Base-by-base conservation (phyloP, 345 rosid species). In the Psidium guajava region DNA sequence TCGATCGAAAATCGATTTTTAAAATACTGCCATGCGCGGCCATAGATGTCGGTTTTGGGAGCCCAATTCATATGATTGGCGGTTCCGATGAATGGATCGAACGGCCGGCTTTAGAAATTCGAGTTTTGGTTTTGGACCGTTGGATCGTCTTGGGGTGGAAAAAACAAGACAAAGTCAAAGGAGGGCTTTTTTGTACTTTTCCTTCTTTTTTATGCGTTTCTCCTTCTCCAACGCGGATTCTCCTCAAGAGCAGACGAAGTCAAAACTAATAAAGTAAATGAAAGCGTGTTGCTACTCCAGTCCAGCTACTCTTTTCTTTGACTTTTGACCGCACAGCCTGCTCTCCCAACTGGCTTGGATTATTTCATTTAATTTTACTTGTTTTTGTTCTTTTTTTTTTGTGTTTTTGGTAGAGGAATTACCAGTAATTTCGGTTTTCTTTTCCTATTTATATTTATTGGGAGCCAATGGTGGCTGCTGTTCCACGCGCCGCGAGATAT, bases 161-260 rank as follows among this genome's bases (percentile, higher is more conserved):
- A 4, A 4, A 15, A 61, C 13, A 4, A 11, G 15, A 8, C 7
- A 61, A 61, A 42, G 28, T 42, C n/a, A n/a, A 8, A 61, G 7
- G 16, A 28, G 42, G 22, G 22, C 42, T 7, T 54, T 54, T 54
- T 18, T 6, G 22, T 54, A 0, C 20, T 53, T 53, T 53, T 16
- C 55, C 53, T 13, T 13, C 13, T 50, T 8, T 9, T 49, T 51
- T 50, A 3, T 51, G 1, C 4, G 2, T 11, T 11, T 11, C 54
- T 14, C 15, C 54, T 12, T 52, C 16, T 16, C 54, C 16, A 64
- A 64, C 77, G 77, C 77, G 77, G 44, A 64, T 32, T 64, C 77
- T 32, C 24, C 3, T 15, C 18, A 22, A 22, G 3, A 10, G 4
- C 12, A 0, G 6, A 1, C 0, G 18, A 32, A 2, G 77, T 64